phyloP scores from a whole-genome alignment of 805 yeast genomes.

The Cyberlindnera xishuangbannaensis region DNA sequence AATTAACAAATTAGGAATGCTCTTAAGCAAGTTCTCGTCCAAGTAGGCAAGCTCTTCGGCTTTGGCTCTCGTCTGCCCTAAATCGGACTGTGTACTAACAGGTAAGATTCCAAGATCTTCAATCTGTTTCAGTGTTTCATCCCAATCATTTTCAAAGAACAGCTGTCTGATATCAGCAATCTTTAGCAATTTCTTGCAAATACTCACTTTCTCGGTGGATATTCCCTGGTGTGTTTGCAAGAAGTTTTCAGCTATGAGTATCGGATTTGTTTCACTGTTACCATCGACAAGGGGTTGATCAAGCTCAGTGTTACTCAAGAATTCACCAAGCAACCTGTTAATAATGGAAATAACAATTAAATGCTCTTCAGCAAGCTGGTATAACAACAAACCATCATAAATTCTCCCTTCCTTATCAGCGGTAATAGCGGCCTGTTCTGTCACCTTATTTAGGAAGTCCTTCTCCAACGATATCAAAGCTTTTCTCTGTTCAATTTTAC shows the following conservation, averaged over 20 bases:
- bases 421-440: constrained; percentile 77
- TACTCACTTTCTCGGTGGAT: constrained; percentile 54
- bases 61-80: constrained; percentile 44
- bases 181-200: constrained; percentile 57
- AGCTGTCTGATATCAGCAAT: constrained; percentile 62
- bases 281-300: constrained; percentile 43
- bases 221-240: constrained; percentile 50
- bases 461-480: constrained; percentile 55
- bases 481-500: constrained; percentile 76
- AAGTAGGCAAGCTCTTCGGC: constrained; percentile 63
- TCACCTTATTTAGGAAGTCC: constrained; percentile 61
- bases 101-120: constrained; percentile 66
- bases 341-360: constrained; percentile 72
- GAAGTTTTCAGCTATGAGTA: constrained; percentile 32
- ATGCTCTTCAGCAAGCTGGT: constrained; percentile 84
- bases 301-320: constrained; percentile 63
- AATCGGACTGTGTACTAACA: constrained; percentile 30
- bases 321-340: constrained; percentile 73
- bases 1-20: constrained; percentile 72
- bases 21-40: constrained; percentile 69
- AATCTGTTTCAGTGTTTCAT: constrained; percentile 47
- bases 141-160: constrained; percentile 54
- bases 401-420: constrained; percentile 91
- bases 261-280: constrained; percentile 38
- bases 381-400: constrained; percentile 77